Evolutionary conservation across 345 rosid species (phyloP).

Genomic region (Salix purpurea): DNA sequence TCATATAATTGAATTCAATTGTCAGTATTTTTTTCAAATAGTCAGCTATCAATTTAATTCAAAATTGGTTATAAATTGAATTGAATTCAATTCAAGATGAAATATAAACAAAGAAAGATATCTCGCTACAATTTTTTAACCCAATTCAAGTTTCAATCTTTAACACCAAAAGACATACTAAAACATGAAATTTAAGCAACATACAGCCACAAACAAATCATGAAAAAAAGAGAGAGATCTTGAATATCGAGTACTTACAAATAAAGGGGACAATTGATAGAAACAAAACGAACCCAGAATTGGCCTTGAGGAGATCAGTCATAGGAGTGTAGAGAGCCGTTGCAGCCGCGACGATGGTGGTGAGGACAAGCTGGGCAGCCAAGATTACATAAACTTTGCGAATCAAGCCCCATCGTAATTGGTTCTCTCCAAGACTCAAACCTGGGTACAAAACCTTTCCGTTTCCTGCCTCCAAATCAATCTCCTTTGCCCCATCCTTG

Average conservation of each 20-base stretch:
- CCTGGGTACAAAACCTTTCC: slow-evolving; percentile 78
- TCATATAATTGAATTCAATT: too few relatives aligned
- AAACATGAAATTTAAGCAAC: background rate
- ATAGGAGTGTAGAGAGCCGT: slow-evolving; percentile 68
- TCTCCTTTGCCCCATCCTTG: slow-evolving; percentile 35
- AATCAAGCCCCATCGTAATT: slow-evolving; percentile 90
- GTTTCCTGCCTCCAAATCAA: slow-evolving; percentile 46
- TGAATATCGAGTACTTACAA: slow-evolving; percentile 38
- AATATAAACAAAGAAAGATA: too few relatives aligned
- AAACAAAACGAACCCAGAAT: slow-evolving; percentile 64
- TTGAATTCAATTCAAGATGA: too few relatives aligned
- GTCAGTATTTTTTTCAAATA: too few relatives aligned
- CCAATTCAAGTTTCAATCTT: background rate
- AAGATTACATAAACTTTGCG: slow-evolving; percentile 90
- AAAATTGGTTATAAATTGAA: too few relatives aligned
- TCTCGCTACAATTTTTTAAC: too few relatives aligned
- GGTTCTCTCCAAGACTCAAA: slow-evolving; percentile 73
- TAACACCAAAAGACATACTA: background rate
- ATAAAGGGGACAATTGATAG: slow-evolving; percentile 69
- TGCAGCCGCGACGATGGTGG: slow-evolving; percentile 68
- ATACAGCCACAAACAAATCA: background rate
- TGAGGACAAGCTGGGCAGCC: slow-evolving; percentile 71
- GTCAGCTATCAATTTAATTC: too few relatives aligned
- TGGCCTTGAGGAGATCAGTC: slow-evolving; percentile 60
- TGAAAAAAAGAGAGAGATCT: slow-evolving; percentile 1